Conservation (phyloP, 2,329 filamentous ascomycete genomes). For the Ceratocystis cacaofunesta region DNA sequence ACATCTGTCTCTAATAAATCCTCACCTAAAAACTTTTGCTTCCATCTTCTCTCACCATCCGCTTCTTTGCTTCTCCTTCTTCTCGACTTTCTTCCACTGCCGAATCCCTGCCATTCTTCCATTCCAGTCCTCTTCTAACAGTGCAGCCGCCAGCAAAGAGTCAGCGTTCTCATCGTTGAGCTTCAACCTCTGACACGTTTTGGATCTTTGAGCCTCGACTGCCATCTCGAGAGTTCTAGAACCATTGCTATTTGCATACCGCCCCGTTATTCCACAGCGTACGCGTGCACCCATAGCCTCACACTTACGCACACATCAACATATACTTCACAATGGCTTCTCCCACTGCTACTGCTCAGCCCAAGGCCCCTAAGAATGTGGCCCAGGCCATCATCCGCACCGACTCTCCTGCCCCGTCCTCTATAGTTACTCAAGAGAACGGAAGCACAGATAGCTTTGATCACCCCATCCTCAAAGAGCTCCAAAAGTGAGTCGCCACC, state of each 20-base stretch:
- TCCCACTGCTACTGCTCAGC: constrained; percentile 35
- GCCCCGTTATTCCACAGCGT: background rate
- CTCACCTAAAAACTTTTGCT: background rate
- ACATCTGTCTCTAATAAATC: background rate
- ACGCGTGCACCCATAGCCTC: background rate
- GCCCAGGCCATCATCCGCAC: constrained; percentile 38
- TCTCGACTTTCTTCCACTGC: background rate
- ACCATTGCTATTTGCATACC: background rate
- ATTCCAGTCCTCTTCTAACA: background rate
- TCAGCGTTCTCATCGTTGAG: background rate
- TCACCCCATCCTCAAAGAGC: constrained; percentile 68
- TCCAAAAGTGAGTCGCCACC: constrained; percentile 58
- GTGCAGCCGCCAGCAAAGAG: background rate
- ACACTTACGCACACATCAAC: constrained; percentile 1
- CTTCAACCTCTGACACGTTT: background rate
- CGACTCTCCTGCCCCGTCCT: constrained; percentile 40
- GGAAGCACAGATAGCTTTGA: constrained; percentile 49
- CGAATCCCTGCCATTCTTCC: background rate
- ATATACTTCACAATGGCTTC: constrained; percentile 34
- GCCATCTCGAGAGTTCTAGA: background rate
- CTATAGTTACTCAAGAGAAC: constrained; percentile 33
- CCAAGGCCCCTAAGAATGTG: constrained; percentile 50
- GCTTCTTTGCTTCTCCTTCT: background rate
- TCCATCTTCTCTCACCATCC: background rate
- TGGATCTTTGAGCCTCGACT: background rate